A percentile compares a stretch with the other conserved stretches of the same genome.
Conservation (phyloP, 345 rosid species). For the Citrus maxima region DNA sequence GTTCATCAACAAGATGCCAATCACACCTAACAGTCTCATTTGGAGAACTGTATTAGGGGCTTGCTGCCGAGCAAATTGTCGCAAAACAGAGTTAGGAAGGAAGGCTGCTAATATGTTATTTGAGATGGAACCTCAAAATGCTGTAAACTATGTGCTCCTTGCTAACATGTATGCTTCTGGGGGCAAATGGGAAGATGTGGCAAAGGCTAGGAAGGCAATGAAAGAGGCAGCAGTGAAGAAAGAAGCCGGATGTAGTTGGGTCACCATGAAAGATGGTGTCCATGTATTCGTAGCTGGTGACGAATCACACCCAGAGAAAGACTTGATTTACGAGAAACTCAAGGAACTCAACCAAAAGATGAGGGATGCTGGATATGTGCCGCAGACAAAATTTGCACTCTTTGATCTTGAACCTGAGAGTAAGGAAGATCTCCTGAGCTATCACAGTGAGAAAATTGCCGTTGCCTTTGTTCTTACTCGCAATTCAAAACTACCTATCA, state of each 20-base stretch:
- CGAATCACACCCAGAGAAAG: constrained; percentile 61
- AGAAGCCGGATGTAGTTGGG: constrained; percentile 98
- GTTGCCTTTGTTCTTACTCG: constrained; percentile 73
- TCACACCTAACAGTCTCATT: constrained; percentile 74
- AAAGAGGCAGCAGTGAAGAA: constrained; percentile 68
- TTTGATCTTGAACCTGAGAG: constrained; percentile 81
- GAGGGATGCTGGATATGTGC: constrained; percentile 78
- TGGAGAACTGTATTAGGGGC: constrained; percentile 94
- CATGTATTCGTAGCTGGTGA: constrained; percentile 88
- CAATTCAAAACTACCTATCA: constrained; percentile 57
- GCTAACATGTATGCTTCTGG: constrained; percentile 90
- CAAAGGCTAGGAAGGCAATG: constrained; percentile 68
- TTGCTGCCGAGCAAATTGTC: constrained; percentile 65
- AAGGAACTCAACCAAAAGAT: constrained; percentile 68
- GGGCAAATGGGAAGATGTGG: constrained; percentile 80
- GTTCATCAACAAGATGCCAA: constrained; percentile 61
- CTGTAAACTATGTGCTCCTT: constrained; percentile 81
- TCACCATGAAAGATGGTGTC: constrained; percentile 86
- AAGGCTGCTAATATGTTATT: constrained; percentile 80
- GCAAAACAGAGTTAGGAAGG: constrained; percentile 57
- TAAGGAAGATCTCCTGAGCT: constrained; percentile 76
- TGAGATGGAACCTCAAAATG: constrained; percentile 77
- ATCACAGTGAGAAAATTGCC: constrained; percentile 91
- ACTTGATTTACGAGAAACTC: constrained; percentile 61
- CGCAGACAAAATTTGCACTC: constrained; percentile 65